A percentile compares a stretch with the other conserved stretches of the same genome.
phyloP scores from a whole-genome alignment of 2,329 filamentous ascomycete species.

The Bimuria novae-zelandiae region DNA sequence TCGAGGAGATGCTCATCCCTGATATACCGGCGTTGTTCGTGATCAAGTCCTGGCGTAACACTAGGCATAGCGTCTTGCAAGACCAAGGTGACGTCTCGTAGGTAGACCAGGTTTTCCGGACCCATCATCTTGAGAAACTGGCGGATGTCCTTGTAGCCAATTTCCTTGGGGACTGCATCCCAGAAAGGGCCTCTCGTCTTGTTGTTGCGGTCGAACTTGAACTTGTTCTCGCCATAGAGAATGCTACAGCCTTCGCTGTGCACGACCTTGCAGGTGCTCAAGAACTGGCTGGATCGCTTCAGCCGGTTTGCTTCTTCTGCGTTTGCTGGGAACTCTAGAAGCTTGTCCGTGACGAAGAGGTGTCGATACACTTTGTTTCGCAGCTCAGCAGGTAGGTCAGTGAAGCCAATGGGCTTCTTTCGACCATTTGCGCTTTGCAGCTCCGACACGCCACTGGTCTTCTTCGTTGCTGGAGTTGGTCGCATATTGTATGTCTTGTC shows the following conservation, averaged over 20 bases:
- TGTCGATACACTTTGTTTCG: constrained; percentile 54
- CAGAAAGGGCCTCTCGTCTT: constrained; percentile 48
- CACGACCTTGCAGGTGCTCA: constrained; percentile 53
- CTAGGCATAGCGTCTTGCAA: constrained; percentile 53
- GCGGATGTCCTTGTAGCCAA: constrained; percentile 53
- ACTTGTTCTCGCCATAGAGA: constrained; percentile 57
- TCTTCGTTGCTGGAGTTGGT: constrained; percentile 15
- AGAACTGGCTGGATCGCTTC: constrained; percentile 49
- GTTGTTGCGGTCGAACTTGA: constrained; percentile 49
- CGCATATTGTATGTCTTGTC: constrained; percentile 24
- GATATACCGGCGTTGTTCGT: constrained; percentile 54
- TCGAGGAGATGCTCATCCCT: constrained; percentile 54
- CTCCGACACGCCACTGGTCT: constrained; percentile 1
- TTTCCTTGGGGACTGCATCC: constrained; percentile 49
- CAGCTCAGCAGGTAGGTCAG: constrained; percentile 47
- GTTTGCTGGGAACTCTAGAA: constrained; percentile 26
- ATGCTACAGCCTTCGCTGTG: constrained; percentile 53
- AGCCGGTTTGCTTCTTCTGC: constrained; percentile 43
- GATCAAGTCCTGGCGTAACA: constrained; percentile 45
- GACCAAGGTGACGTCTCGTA: constrained; percentile 52
- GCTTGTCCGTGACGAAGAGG: constrained; percentile 44
- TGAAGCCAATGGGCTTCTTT: constrained; percentile 24
- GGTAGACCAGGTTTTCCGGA: constrained; percentile 50
- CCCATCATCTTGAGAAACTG: constrained; percentile 55
- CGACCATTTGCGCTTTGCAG: neutral